Conservation (phyloP, 495 filamentous ascomycete species). For the Aspergillus conjunctus region DNA sequence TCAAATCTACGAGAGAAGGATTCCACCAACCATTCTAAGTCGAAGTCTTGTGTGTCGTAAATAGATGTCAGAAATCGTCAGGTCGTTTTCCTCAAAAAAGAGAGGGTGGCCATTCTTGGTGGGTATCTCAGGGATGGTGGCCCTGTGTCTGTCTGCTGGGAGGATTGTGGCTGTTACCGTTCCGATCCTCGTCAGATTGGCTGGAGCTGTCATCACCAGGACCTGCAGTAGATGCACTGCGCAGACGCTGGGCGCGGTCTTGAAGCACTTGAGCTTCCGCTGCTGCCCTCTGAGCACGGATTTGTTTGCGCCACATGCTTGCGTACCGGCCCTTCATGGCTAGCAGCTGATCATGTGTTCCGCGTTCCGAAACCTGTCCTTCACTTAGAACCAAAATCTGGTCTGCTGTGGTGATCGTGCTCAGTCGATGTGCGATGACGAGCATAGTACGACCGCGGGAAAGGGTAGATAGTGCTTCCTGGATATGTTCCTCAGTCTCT, state of each 20-base stretch:
- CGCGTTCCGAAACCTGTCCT: conserved; percentile 79
- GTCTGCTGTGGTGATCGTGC: conserved; percentile 91
- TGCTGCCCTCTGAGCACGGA: conserved; percentile 80
- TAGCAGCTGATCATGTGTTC: conserved; percentile 84
- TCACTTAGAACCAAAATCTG: conserved; percentile 92
- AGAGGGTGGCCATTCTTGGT: not conserved
- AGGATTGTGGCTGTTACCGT: conserved; percentile 28
- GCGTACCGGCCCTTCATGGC: conserved; percentile 77
- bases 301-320: conserved; percentile 96
- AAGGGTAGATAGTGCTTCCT: conserved; percentile 77
- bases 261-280: conserved; percentile 67
- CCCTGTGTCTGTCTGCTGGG: conserved; percentile 26
- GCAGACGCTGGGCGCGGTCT: conserved; percentile 49
- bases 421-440: conserved; percentile 84
- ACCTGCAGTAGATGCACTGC: conserved; percentile 41
- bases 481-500: conserved; percentile 95
- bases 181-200: conserved; percentile 55
- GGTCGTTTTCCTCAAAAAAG: not conserved
- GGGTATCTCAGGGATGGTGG: conserved; percentile 12
- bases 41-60: conserved; percentile 1
- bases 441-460: conserved; percentile 83
- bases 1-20: conserved; percentile 17
- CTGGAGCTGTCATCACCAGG: conserved; percentile 53
- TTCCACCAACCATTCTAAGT: conserved; percentile 13
- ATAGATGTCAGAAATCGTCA: conserved; percentile 15